Percentiles rank a stretch among this genome's conserved stretches.
These are phyloP conservation scores for Penicillium psychrosexuale DNA, from an alignment of 2,329 filamentous ascomycete genomes.

Conservation along the genomic window DNA sequence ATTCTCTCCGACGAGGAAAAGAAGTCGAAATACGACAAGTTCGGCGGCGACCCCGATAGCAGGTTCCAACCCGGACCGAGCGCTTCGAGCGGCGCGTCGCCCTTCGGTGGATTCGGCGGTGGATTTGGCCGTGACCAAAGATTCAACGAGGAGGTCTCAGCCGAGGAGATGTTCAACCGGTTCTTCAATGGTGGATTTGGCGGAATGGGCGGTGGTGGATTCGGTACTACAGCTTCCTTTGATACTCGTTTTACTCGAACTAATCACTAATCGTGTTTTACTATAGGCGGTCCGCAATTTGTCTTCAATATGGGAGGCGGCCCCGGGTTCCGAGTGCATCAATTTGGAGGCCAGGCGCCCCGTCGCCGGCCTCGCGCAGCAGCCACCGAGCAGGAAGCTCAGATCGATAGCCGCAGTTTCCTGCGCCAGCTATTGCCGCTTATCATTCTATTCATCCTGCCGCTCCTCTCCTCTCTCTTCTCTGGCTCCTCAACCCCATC, in stretches of 20 bases:
- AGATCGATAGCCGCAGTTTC: slow-evolving; percentile 53
- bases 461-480: slow-evolving; percentile 78
- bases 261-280: neutral
- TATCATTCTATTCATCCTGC: slow-evolving; percentile 81
- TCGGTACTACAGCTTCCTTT: slow-evolving; percentile 51
- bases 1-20: slow-evolving; percentile 92
- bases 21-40: slow-evolving; percentile 80
- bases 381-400: slow-evolving; percentile 52
- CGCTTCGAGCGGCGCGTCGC: slow-evolving; percentile 37
- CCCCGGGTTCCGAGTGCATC: slow-evolving; percentile 87
- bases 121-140: slow-evolving; percentile 51
- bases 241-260: neutral
- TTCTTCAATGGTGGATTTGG: slow-evolving; percentile 79
- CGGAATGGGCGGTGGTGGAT: slow-evolving; percentile 55
- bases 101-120: slow-evolving; percentile 46
- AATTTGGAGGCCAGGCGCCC: slow-evolving; percentile 80
- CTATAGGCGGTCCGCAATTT: slow-evolving; percentile 70
- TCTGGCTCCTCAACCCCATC: slow-evolving; percentile 53
- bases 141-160: slow-evolving; percentile 89
- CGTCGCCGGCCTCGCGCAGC: slow-evolving; percentile 70
- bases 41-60: slow-evolving; percentile 87
- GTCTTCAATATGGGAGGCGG: slow-evolving; percentile 94
- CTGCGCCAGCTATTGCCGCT: slow-evolving; percentile 78
- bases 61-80: slow-evolving; percentile 63
- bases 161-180: slow-evolving; percentile 93